These are phyloP conservation scores for Agaricus blazei DNA, from an alignment of 768 basidiomycete genomes.

Conservation along the genomic window DNA sequence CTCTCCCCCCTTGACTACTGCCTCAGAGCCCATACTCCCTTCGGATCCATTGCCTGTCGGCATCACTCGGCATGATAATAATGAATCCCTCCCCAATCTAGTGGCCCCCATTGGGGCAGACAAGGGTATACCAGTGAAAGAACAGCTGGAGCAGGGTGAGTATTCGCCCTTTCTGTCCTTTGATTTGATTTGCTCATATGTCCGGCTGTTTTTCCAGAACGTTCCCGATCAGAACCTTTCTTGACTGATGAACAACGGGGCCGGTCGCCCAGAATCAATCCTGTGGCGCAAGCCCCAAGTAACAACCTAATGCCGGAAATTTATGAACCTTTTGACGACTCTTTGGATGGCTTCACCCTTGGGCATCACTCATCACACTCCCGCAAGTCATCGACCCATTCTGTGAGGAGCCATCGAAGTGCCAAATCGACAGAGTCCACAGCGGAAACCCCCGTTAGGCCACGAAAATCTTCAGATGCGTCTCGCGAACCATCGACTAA, in stretches of 20 bases:
- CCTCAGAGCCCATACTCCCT: not conserved
- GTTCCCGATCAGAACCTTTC: not conserved
- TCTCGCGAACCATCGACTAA: constrained; percentile 12
- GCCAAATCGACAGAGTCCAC: constrained; percentile 16
- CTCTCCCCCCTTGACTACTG: constrained; percentile 28
- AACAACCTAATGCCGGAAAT: not conserved
- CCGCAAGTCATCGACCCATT: constrained; percentile 43
- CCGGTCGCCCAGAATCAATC: not conserved
- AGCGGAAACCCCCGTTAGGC: constrained; percentile 21
- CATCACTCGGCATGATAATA: constrained; percentile 9
- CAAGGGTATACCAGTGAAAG: not conserved
- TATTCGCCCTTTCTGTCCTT: not conserved
- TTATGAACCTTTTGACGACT: not conserved
- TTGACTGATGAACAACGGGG: not conserved
- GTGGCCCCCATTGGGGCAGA: not conserved
- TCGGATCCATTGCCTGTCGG: constrained; percentile 8
- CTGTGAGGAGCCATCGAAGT: constrained; percentile 30
- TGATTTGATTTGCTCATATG: not conserved
- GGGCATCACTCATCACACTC: constrained; percentile 18
- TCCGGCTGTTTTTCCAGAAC: not conserved
- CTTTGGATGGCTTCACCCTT: not conserved
- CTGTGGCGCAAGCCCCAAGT: not conserved
- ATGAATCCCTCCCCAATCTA: constrained; percentile 9
- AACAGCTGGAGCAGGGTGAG: not conserved
- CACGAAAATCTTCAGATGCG: constrained; percentile 30